Base-by-base conservation (phyloP, 495 filamentous ascomycete species). In the Collariella sp. region DNA sequence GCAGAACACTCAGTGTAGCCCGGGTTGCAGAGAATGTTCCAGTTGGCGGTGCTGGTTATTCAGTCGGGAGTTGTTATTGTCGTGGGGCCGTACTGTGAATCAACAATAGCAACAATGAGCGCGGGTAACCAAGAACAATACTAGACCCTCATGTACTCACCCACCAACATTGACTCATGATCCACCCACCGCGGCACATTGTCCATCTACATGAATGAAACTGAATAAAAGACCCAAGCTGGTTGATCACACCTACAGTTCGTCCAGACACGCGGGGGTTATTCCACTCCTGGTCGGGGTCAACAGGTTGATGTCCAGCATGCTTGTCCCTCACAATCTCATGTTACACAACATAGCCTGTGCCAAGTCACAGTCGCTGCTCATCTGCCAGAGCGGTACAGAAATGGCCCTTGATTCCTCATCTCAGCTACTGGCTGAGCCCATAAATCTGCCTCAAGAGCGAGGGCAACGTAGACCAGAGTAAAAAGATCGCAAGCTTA, bases 91-190 rank as follows among this genome's bases (percentile, higher is more conserved):
- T 52, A 45, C 45, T 53, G 50, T 38, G 31, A 45, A 38, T 16
- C 41, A 53, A 53, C 50, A 52, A 53, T 53, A 46, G 50, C 50
- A 53, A 31, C n/a, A 19, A 52, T 20, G 44, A 43, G 42, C 11
- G 1, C 1, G 33, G 26, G 12, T 33, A 2, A 2, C 35, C 12
- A 24, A 33, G 26, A 22, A 53, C 50, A 46, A 53, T 53, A 46
- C 40, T 23, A 29, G 9, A 6, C 2, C 10, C 4, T 1, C 4
- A 43, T 43, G n/a, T 29, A 16, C 40, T 38, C n/a, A 23, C n/a
- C 7, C n/a, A 41, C 5, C 39, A 20, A 18, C 5, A 20, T 11
- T 3, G 13, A 38, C 15, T 38, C 39, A 41, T 16, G 7, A 29
- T 1, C 50, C 50, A 44, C 41, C 18, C 33, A 43, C 39, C 20